phyloP scores from a whole-genome alignment of 2,329 filamentous ascomycete genomes.

The Aspergillus sp. region DNA sequence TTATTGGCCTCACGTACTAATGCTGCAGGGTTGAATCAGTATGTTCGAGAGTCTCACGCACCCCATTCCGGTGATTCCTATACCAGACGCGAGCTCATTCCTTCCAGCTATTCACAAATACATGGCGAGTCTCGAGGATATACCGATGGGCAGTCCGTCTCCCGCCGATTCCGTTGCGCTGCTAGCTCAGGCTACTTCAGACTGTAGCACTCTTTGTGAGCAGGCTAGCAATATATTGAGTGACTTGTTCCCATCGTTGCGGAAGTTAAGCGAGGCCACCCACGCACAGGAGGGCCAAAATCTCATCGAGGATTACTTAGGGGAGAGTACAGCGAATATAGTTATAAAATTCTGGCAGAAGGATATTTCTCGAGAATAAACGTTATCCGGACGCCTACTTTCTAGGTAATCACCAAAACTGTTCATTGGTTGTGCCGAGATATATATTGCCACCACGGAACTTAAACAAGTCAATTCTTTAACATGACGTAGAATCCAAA shows the following conservation, averaged over 20 bases:
- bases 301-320: constrained; percentile 34
- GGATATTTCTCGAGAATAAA: constrained; percentile 30
- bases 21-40: constrained; percentile 3
- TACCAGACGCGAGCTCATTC: constrained; percentile 26
- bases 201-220: constrained; percentile 21
- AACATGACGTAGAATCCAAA: neutral
- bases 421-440: neutral
- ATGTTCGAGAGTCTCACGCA: constrained; percentile 22
- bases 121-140: constrained; percentile 38
- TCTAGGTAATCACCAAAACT: neutral
- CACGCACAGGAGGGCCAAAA: constrained; percentile 20
- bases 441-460: constrained; percentile 9
- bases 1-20: neutral
- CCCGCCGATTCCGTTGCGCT: constrained; percentile 19
- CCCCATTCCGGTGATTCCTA: constrained; percentile 31
- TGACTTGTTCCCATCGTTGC: constrained; percentile 29
- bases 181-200: constrained; percentile 21
- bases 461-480: neutral
- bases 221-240: constrained; percentile 33
- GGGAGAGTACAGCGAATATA: constrained; percentile 26
- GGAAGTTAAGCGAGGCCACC: constrained; percentile 18
- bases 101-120: constrained; percentile 24
- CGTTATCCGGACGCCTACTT: too few species aligned
- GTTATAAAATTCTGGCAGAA: constrained; percentile 41
- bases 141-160: constrained; percentile 12